phyloP scores from a whole-genome alignment of 176 grass and related monocot genomes.

The Cenchrus fungigraminus region DNA sequence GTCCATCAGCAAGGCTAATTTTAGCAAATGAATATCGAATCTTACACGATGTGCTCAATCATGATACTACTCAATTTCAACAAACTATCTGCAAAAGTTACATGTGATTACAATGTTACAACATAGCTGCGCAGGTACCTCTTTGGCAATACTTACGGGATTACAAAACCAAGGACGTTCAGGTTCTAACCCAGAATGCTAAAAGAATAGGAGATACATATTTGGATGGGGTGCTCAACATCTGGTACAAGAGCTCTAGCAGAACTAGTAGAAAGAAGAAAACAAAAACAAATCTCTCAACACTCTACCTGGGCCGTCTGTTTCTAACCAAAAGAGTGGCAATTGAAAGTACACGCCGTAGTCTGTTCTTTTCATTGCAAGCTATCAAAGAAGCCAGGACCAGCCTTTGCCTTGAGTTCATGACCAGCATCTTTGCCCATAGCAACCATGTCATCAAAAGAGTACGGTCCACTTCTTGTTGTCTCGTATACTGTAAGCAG shows the following conservation, averaged over 20 bases:
- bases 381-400: conserved; percentile 84
- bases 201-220: conserved; percentile 37
- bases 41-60: not conserved
- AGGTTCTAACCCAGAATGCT: conserved; percentile 38
- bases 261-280: not conserved
- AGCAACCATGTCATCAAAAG: conserved; percentile 78
- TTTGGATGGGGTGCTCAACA: conserved; percentile 26
- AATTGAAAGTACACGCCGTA: not conserved
- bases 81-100: conserved; percentile 41
- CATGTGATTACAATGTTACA: conserved; percentile 45
- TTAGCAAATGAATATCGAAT: not conserved
- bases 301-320: not conserved
- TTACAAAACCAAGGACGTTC: conserved; percentile 32
- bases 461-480: conserved; percentile 72
- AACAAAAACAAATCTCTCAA: conserved; percentile 31
- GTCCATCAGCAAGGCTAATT: not conserved
- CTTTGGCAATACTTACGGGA: conserved; percentile 6
- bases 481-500: conserved; percentile 76
- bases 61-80: not conserved
- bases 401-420: conserved; percentile 81
- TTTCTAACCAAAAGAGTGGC: conserved; percentile 29
- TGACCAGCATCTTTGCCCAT: conserved; percentile 93
- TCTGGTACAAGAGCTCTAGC: conserved; percentile 40
- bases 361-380: conserved; percentile 41
- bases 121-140: conserved; percentile 10